phyloP scores from a whole-genome alignment of 345 rosid genomes.

The Sapria himalayana region DNA sequence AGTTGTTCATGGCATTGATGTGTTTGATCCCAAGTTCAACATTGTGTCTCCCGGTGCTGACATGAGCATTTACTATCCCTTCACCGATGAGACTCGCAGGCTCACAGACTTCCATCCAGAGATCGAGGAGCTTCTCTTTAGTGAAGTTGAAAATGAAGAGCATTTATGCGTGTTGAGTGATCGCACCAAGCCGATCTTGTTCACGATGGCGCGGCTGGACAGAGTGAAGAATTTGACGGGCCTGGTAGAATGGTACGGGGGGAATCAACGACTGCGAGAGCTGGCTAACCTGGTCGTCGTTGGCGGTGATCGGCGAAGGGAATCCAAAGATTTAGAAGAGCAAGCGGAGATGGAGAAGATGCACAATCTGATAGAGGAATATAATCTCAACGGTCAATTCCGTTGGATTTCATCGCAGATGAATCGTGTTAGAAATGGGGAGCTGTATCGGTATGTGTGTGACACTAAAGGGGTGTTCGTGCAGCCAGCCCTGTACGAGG shows the following conservation, averaged over 20 bases:
- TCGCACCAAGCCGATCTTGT: slow-evolving; percentile 61
- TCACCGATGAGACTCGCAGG: slow-evolving; percentile 35
- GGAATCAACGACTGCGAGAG: slow-evolving; percentile 46
- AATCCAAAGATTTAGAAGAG: slow-evolving; percentile 78
- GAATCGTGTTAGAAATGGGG: slow-evolving; percentile 72
- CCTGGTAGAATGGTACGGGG: slow-evolving; percentile 89
- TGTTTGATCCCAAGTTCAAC: slow-evolving; percentile 81
- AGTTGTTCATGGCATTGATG: slow-evolving; percentile 73
- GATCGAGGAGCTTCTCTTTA: slow-evolving; percentile 58
- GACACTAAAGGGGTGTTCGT: slow-evolving; percentile 80
- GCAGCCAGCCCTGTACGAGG: slow-evolving; percentile 75
- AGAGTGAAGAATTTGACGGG: slow-evolving; percentile 78
- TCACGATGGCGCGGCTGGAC: slow-evolving; percentile 93
- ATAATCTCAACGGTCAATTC: slow-evolving; percentile 60
- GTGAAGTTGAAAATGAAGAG: slow-evolving; percentile 45
- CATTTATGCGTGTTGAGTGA: slow-evolving; percentile 66
- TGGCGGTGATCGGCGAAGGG: slow-evolving; percentile 83
- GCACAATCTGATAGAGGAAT: slow-evolving; percentile 34
- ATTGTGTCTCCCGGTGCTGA: slow-evolving; percentile 81
- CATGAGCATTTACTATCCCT: slow-evolving; percentile 51
- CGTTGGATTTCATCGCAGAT: slow-evolving; percentile 87
- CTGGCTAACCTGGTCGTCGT: slow-evolving; percentile 71
- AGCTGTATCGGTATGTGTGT: slow-evolving; percentile 55
- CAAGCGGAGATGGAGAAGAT: slow-evolving; percentile 87
- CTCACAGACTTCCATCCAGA: slow-evolving; percentile 40